phyloP scores from a whole-genome alignment of 495 filamentous ascomycete species.

The Patellaria atrata region DNA sequence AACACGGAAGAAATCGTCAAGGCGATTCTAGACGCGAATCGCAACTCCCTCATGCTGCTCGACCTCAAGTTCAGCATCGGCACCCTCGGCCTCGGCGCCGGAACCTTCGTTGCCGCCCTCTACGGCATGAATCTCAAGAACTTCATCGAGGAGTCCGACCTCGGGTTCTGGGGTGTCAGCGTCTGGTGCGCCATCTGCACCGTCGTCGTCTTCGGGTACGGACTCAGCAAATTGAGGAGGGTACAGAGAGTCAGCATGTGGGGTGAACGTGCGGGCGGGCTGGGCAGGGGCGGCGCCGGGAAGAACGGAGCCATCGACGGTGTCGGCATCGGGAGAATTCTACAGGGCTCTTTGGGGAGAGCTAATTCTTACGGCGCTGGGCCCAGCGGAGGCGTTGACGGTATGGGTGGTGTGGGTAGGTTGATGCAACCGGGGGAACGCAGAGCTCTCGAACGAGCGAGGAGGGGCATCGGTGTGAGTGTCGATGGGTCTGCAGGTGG shows the following conservation, averaged over 20 bases:
- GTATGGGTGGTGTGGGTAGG: too few relatives aligned
- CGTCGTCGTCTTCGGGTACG: conserved; percentile 61
- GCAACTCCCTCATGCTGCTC: conserved; percentile 94
- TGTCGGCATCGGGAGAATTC: too few relatives aligned
- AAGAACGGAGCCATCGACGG: conserved; percentile 10
- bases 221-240: conserved; percentile 64
- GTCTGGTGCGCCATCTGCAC: conserved; percentile 56
- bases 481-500: too few relatives aligned
- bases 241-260: conserved; percentile 88
- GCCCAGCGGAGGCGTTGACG: too few relatives aligned
- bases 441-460: too few relatives aligned
- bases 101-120: conserved; percentile 87
- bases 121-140: conserved; percentile 99
- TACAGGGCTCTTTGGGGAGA: too few relatives aligned
- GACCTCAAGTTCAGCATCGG: conserved; percentile 94
- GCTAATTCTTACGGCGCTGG: too few relatives aligned
- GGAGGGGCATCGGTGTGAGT: too few relatives aligned
- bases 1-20: conserved; percentile 98
- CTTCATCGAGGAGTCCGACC: conserved; percentile 91
- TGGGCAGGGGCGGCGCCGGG: not conserved
- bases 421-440: too few relatives aligned
- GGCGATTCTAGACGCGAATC: conserved; percentile 94
- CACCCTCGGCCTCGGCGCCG: conserved; percentile 79
- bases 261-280: conserved; percentile 18
- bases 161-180: conserved; percentile 69